Base-by-base conservation (phyloP, 805 yeast genomes). In the Spathaspora girioi region DNA sequence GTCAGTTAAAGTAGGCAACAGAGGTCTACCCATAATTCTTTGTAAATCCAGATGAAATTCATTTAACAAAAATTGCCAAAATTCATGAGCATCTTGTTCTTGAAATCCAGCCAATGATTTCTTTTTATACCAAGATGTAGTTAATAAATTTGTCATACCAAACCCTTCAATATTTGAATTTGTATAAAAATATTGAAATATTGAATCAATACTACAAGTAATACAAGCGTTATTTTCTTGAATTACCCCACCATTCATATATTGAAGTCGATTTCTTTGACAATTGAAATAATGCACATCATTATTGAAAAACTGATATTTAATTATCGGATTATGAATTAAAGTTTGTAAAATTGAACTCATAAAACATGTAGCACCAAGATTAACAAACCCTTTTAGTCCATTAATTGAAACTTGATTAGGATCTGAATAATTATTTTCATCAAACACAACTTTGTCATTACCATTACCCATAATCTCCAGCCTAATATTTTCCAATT, bases 41-140 rank as follows among this genome's bases (percentile, higher is more conserved):
- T 57, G 57, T 50, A 57, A 49, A 46, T 66, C 71, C 45, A 48
- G 53, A 67, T 94, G 99, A 51, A 94, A 68, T 67, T 91, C 96
- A 67, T 93, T 88, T 38, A 93, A 75, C 27, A 93, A 63, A 64
- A 93, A 92, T 64, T 94, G 97, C 86, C 96, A 86, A 68, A 93
- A 94, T 68, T 94, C 99, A 69, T 94, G 99, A 0, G 99, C 98
- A 66, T 94, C 99, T 68, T 94, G 99, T 68, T 94, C 97, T 35
- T 94, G 87, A 58, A 92, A 92, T 1, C 99, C 99, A 0, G 97
- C 96, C 52, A 94, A 78, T 32, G 90, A 80, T 57, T 87, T 81
- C 59, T 89, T 88, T 45, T 86, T 84, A 60, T 84, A 85, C 93
- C 97, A 91, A 1, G 97, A 86, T 11, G 97, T 89, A n/a, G 82